Percentiles rank a stretch among this genome's conserved stretches.
phyloP scores from a whole-genome alignment of 441 rosid species.

The Populus hybrid region DNA sequence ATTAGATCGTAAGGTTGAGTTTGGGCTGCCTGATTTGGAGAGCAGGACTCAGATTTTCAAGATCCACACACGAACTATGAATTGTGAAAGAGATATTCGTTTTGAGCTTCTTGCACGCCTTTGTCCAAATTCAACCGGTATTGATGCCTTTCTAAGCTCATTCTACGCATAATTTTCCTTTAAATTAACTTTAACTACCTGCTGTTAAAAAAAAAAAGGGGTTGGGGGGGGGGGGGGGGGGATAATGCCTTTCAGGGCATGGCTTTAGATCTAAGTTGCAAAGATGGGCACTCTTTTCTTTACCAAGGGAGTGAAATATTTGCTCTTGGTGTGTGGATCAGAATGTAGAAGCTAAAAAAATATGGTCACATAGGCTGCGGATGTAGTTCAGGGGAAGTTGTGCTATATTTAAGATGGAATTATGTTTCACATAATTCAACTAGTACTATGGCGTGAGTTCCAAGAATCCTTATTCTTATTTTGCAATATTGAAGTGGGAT shows the following conservation, averaged over 20 bases:
- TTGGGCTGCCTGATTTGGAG: slow-evolving; percentile 88
- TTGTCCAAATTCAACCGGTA: slow-evolving; percentile 22
- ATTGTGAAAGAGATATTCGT: background rate
- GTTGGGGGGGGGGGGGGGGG: too few relatives aligned
- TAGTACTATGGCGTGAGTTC: too few relatives aligned
- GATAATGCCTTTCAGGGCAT: too few relatives aligned
- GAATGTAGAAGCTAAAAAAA: background rate
- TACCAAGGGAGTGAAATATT: background rate
- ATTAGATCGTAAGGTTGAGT: slow-evolving; percentile 84
- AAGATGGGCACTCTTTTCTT: background rate
- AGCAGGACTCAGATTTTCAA: slow-evolving; percentile 87
- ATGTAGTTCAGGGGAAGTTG: background rate
- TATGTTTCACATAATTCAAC: too few relatives aligned
- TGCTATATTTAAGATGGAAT: too few relatives aligned
- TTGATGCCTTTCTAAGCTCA: background rate
- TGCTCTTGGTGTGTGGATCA: background rate
- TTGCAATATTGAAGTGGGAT: background rate
- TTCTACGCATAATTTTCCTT: background rate
- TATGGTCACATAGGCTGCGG: background rate
- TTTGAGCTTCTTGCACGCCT: background rate
- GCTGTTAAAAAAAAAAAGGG: background rate
- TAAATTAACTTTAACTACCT: background rate
- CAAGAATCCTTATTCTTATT: too few relatives aligned
- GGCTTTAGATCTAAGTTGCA: background rate
- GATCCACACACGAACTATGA: slow-evolving; percentile 31